Percentiles rank a stretch among this genome's conserved stretches.
phyloP scores from a whole-genome alignment of 208 protist species.

The Lotmaria passim region DNA sequence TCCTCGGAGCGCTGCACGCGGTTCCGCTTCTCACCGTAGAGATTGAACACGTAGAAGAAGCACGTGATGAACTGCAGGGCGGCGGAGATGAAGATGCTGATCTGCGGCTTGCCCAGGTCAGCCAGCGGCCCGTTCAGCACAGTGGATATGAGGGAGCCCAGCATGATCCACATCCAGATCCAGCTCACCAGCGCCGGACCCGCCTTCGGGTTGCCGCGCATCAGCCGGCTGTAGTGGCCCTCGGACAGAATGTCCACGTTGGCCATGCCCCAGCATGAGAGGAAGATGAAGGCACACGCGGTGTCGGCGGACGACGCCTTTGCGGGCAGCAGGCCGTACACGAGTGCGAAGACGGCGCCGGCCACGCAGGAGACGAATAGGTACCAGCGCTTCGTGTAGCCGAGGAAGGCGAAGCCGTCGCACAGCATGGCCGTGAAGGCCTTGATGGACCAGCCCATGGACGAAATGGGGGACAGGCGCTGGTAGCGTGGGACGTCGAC shows the following conservation, averaged over 20 bases:
- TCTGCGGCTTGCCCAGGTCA: conserved; percentile 50
- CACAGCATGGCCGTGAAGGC: conserved; percentile 63
- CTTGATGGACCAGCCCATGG: conserved; percentile 72
- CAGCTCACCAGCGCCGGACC: conserved; percentile 68
- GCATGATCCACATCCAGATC: conserved; percentile 66
- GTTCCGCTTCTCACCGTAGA: conserved; percentile 67
- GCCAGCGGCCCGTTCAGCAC: conserved; percentile 3
- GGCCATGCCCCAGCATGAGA: conserved; percentile 55
- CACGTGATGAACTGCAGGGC: conserved; percentile 54
- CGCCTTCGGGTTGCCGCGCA: conserved; percentile 44
- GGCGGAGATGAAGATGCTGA: conserved; percentile 58
- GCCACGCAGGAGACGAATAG: conserved; percentile 54
- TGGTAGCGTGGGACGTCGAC: conserved; percentile 38
- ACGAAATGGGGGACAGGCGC: conserved; percentile 41
- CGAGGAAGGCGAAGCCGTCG: conserved; percentile 67
- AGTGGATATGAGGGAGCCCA: conserved; percentile 49
- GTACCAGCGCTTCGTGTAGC: conserved; percentile 85
- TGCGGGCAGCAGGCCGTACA: conserved; percentile 55
- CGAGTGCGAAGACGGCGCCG: conserved; percentile 48
- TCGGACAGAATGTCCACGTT: conserved; percentile 83
- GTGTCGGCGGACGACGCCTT: conserved; percentile 36
- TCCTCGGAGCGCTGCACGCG: conserved; percentile 53
- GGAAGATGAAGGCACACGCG: conserved; percentile 58
- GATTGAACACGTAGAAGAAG: conserved; percentile 67
- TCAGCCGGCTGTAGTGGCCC: conserved; percentile 78